Conservation (phyloP, 495 filamentous ascomycete genomes). For the Aspergillus affinis region DNA sequence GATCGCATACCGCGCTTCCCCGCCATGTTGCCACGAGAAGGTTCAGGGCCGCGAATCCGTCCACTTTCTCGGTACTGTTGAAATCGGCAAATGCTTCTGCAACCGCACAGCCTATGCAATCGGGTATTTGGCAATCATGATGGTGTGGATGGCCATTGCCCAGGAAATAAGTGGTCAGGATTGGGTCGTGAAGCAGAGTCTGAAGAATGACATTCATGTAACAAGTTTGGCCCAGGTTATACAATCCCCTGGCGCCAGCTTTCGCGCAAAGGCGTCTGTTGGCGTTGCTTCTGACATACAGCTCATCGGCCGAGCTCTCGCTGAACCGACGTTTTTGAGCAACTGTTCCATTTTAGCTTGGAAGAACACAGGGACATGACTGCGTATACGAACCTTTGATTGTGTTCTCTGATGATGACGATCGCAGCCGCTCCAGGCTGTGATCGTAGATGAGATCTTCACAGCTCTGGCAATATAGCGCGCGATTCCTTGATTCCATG, state of each 20-base stretch:
- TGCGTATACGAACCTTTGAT: conserved; percentile 21
- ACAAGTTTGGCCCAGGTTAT: conserved; percentile 91
- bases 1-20: conserved; percentile 51
- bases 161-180: conserved; percentile 82
- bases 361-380: not conserved
- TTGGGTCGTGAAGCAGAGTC: conserved; percentile 81
- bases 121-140: conserved; percentile 60
- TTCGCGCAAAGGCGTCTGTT: conserved; percentile 44
- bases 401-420: conserved; percentile 28
- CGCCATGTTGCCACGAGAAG: conserved; percentile 81
- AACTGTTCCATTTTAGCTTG: conserved; percentile 14
- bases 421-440: conserved; percentile 66
- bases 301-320: conserved; percentile 37
- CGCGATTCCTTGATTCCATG: conserved; percentile 76
- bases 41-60: conserved; percentile 79
- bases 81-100: conserved; percentile 92
- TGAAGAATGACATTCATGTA: conserved; percentile 92
- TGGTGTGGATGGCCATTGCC: conserved; percentile 71
- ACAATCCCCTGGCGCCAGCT: conserved; percentile 74
- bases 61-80: conserved; percentile 74
- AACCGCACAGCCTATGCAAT: conserved; percentile 84
- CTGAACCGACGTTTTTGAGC: conserved; percentile 27
- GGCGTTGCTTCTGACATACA: conserved; percentile 45
- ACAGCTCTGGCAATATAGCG: conserved; percentile 80
- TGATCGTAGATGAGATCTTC: conserved; percentile 87